Evolutionary conservation across 2,329 filamentous ascomycete species (phyloP).

Genomic region (Pseudocercospora macadamiae): DNA sequence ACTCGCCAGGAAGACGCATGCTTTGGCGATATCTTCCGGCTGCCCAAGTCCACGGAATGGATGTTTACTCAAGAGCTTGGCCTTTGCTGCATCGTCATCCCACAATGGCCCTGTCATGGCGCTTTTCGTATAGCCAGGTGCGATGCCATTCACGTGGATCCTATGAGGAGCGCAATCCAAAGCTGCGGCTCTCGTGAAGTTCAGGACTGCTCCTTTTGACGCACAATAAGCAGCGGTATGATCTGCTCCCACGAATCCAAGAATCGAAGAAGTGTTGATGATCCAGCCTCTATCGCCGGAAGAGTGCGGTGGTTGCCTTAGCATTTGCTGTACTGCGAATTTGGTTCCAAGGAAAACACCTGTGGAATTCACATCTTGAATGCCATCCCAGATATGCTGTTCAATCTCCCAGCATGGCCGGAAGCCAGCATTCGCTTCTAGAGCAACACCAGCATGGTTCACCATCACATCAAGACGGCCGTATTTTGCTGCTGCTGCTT

Average conservation of each 20-base stretch:
- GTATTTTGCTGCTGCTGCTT: conserved; percentile 26
- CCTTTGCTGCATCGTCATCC: conserved; percentile 28
- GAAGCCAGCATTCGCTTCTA: conserved; percentile 25
- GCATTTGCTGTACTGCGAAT: conserved; percentile 54
- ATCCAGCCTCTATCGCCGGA: conserved; percentile 54
- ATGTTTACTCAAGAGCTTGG: conserved; percentile 36
- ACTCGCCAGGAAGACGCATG: conserved; percentile 51
- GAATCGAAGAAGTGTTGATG: conserved; percentile 53
- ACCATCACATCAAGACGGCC: conserved; percentile 28
- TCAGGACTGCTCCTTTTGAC: conserved; percentile 33
- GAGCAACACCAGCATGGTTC: conserved; percentile 18
- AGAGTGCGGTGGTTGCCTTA: conserved; percentile 47
- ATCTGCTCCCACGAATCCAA: conserved; percentile 49
- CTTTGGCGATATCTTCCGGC: conserved; percentile 47
- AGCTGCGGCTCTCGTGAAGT: conserved; percentile 32
- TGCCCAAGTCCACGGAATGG: conserved; percentile 40
- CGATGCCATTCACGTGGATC: conserved; percentile 36
- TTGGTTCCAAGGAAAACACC: conserved; percentile 51
- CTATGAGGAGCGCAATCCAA: conserved; percentile 34
- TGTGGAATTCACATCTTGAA: conserved; percentile 41
- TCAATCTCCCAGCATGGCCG: conserved; percentile 25
- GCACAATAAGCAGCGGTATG: conserved; percentile 35
- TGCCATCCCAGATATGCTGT: conserved; percentile 28
- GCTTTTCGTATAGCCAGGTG: conserved; percentile 33
- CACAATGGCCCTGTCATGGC: conserved; percentile 29